Evolutionary conservation across 257 asterid species (phyloP).

Genomic region (Paraleonurus japonicus): DNA sequence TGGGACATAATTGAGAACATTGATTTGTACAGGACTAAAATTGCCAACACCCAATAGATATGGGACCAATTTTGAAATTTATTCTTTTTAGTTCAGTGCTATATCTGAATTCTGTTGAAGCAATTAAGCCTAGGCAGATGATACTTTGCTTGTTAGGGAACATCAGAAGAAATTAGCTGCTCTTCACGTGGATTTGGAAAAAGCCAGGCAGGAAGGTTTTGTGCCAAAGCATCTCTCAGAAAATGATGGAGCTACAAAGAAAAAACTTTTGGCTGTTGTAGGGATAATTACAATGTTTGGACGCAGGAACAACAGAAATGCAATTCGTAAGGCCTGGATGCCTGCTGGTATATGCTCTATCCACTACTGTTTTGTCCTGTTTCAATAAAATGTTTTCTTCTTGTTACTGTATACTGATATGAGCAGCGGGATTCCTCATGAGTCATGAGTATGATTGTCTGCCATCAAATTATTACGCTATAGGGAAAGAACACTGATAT

Average conservation of each 20-base stretch:
- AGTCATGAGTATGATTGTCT: background rate
- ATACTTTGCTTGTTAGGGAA: constrained; percentile 57
- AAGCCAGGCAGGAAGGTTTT: constrained; percentile 79
- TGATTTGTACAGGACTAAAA: no score
- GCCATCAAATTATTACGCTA: background rate
- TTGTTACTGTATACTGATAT: background rate
- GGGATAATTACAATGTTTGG: constrained; percentile 79
- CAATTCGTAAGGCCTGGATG: constrained; percentile 93
- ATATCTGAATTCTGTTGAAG: constrained; percentile 9
- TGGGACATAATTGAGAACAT: no score
- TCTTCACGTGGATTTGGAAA: constrained; percentile 66
- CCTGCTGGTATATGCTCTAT: constrained; percentile 52
- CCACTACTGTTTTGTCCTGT: background rate
- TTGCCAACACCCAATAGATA: no score
- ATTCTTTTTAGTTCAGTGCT: constrained; percentile 3
- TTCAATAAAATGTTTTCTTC: background rate
- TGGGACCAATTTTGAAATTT: no score
- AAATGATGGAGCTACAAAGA: constrained; percentile 47
- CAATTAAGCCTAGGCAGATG: constrained; percentile 14
- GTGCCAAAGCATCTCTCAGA: constrained; percentile 44
- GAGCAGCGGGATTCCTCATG: background rate
- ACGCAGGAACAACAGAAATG: constrained; percentile 76
- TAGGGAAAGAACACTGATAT: constrained; percentile 1
- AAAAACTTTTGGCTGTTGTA: constrained; percentile 68
- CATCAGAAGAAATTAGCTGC: constrained; percentile 62